Conservation (phyloP, 148 eudicot genomes). For the Chenopodium suecicum region DNA sequence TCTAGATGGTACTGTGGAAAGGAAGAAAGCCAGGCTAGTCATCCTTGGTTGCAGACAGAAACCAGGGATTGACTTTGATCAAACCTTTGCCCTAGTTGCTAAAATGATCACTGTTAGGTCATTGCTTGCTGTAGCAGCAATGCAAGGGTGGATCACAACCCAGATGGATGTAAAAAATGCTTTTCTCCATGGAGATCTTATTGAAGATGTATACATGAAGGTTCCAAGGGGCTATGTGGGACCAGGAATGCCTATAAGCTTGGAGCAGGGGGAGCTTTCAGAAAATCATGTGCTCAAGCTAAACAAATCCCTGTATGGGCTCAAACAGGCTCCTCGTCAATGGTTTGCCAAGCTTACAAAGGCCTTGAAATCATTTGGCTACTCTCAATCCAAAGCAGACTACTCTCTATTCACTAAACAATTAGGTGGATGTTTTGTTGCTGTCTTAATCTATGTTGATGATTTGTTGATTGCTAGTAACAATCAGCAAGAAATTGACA, state of each 20-base stretch:
- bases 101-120: not conserved
- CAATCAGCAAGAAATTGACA: no score
- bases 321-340: not conserved
- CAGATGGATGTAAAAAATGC: no score
- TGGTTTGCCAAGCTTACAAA: not conserved
- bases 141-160: no score
- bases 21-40: no score
- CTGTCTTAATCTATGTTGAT: not conserved
- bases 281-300: not conserved
- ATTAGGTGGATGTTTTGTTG: accelerated
- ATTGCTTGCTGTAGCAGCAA: not conserved
- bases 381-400: not conserved
- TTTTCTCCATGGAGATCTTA: no score
- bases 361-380: not conserved
- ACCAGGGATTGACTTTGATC: not conserved
- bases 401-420: not conserved
- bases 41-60: not conserved
- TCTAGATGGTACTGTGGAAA: no score
- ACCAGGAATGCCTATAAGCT: not conserved
- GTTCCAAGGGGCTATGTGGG: not conserved
- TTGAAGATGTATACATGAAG: not conserved
- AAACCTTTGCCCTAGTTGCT: not conserved
- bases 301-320: not conserved
- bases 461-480: not conserved
- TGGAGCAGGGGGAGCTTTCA: not conserved